Percentiles rank a stretch among this genome's conserved stretches.
These are phyloP conservation scores for Straminergon stramineum DNA, from an alignment of 225 moss, liverwort and hornwort species.

Conservation along the genomic window DNA sequence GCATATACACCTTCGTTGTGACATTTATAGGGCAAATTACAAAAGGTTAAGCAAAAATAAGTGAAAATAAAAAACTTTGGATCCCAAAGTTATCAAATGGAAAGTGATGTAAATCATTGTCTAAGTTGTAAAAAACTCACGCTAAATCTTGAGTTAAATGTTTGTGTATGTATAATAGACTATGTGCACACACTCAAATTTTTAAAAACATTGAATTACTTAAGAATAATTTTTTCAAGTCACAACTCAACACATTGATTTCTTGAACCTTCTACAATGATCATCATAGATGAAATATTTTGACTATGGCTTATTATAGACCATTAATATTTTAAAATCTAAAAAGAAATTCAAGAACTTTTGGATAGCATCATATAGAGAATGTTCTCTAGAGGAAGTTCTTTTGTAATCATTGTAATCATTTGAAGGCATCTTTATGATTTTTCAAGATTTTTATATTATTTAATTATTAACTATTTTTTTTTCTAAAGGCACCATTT, in stretches of 20 bases:
- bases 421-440: not conserved
- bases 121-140: not conserved
- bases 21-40: not conserved
- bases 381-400: not conserved
- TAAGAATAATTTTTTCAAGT: too few relatives aligned
- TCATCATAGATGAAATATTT: too few relatives aligned
- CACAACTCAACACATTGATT: too few relatives aligned
- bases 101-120: not conserved
- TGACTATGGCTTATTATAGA: too few relatives aligned
- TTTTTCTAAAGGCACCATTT: not conserved
- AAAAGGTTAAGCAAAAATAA: not conserved
- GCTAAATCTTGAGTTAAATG: not conserved
- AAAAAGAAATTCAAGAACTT: not conserved
- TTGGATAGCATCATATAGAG: not conserved
- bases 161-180: fast-evolving
- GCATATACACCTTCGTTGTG: not conserved
- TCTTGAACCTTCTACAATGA: too few relatives aligned
- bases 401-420: not conserved
- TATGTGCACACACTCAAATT: not conserved
- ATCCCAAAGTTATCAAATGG: fast-evolving
- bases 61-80: not conserved
- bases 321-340: not conserved
- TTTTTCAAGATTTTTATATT: not conserved
- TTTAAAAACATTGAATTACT: not conserved
- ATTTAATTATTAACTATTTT: not conserved